Evolutionary conservation across 2,329 filamentous ascomycete species (phyloP).

Genomic region (Ceratocystis harringtonii): DNA sequence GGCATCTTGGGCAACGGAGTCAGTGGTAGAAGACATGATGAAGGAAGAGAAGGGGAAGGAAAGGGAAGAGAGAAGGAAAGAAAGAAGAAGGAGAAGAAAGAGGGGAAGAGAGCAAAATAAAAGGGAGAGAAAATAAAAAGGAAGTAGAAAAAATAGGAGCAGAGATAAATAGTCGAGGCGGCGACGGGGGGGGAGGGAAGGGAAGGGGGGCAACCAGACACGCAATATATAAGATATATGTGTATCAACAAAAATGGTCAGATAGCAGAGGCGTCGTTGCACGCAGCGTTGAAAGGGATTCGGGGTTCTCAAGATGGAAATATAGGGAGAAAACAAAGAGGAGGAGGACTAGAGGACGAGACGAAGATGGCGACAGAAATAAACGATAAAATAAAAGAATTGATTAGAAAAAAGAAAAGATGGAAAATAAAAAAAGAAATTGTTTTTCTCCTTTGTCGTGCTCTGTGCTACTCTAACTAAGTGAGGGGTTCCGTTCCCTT

Average conservation of each 20-base stretch:
- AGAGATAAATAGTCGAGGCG: slow-evolving; percentile 1
- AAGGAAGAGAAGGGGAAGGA: slow-evolving; percentile 20
- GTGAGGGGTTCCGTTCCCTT: not conserved
- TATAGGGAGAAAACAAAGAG: not conserved
- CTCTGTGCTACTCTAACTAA: not conserved
- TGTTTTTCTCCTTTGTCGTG: not conserved
- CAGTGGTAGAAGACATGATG: slow-evolving; percentile 23
- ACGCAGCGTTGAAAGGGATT: not conserved
- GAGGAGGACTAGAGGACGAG: not conserved
- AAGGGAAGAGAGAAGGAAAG: slow-evolving; percentile 22
- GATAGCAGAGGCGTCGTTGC: slow-evolving; percentile 6
- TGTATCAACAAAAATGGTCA: slow-evolving; percentile 3
- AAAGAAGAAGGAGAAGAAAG: slow-evolving; percentile 20
- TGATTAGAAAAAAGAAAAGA: not conserved
- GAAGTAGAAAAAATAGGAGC: slow-evolving; percentile 8
- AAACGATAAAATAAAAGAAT: not conserved
- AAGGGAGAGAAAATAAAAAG: slow-evolving; percentile 1
- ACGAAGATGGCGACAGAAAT: not conserved
- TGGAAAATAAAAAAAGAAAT: not conserved
- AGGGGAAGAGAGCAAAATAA: slow-evolving; percentile 1
- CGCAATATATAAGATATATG: not conserved
- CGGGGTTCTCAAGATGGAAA: not conserved
- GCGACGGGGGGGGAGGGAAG: not conserved
- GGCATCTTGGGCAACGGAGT: slow-evolving; percentile 36
- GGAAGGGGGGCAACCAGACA: not conserved